phyloP scores from a whole-genome alignment of 2,329 filamentous ascomycete genomes.

The Aplosporella prunicola region DNA sequence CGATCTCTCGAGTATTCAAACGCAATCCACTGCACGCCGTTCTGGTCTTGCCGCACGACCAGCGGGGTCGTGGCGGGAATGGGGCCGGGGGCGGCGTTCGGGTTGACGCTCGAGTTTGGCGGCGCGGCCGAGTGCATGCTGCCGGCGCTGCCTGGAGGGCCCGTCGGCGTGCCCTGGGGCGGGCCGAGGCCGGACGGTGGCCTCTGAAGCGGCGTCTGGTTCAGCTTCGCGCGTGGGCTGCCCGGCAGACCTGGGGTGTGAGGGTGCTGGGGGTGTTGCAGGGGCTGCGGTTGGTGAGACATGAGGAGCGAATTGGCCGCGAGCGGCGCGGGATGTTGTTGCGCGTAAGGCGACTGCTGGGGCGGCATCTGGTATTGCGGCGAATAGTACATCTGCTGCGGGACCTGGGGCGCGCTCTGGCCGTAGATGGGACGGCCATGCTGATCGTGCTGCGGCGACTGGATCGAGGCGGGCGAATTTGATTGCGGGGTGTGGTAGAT shows the following conservation, averaged over 20 bases:
- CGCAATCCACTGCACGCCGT: constrained; percentile 96
- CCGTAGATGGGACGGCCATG: constrained; percentile 75
- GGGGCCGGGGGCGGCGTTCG: constrained; percentile 86
- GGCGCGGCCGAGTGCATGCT: constrained; percentile 32
- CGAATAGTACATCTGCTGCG: constrained; percentile 82
- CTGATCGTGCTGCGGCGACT: constrained; percentile 85
- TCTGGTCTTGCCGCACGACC: constrained; percentile 88
- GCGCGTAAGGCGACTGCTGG: constrained; percentile 49
- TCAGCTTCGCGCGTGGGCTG: constrained; percentile 46
- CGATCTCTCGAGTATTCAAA: constrained; percentile 96
- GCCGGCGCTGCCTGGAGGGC: constrained; percentile 30
- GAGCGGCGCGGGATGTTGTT: constrained; percentile 42
- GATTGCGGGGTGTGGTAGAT: constrained; percentile 96
- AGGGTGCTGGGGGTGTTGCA: constrained; percentile 34
- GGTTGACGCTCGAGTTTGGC: constrained; percentile 53
- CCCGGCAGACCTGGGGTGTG: constrained; percentile 51
- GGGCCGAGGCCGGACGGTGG: constrained; percentile 39
- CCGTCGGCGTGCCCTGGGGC: constrained; percentile 31
- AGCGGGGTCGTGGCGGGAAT: constrained; percentile 94
- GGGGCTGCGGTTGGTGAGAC: constrained; percentile 39
- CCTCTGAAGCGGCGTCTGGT: constrained; percentile 46
- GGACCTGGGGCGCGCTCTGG: constrained; percentile 67
- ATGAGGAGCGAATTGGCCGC: constrained; percentile 40
- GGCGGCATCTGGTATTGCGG: constrained; percentile 44
- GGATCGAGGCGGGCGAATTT: constrained; percentile 86